Evolutionary conservation across 176 grass and related monocot species (phyloP).

Genomic region (Dactylis glomerata): DNA sequence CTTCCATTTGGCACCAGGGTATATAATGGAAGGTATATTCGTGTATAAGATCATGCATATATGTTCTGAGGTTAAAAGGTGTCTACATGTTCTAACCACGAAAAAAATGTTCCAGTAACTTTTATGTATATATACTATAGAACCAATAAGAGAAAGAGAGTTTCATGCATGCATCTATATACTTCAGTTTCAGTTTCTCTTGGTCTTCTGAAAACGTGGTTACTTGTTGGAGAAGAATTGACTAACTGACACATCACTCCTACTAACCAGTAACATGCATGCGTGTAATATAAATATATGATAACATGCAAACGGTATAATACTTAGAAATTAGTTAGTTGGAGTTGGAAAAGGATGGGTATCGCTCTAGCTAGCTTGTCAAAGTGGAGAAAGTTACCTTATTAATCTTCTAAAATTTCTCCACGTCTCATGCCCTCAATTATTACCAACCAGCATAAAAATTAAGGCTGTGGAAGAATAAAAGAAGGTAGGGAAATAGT

Average conservation of each 20-base stretch:
- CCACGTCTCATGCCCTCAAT: neutral
- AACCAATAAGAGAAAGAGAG: neutral
- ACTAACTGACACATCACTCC: slow-evolving; percentile 25
- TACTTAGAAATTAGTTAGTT: slow-evolving; percentile 50
- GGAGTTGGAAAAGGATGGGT: slow-evolving; percentile 40
- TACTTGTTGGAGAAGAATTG: slow-evolving; percentile 43
- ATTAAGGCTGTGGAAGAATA: neutral
- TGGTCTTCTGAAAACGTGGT: slow-evolving; percentile 38
- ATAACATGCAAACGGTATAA: slow-evolving; percentile 58
- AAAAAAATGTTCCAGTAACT: neutral
- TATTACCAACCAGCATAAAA: neutral
- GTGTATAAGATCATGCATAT: neutral
- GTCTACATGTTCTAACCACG: neutral
- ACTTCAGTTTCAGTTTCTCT: neutral
- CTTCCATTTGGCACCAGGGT: neutral
- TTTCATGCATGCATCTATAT: neutral
- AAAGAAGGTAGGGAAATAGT: neutral
- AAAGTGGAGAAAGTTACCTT: slow-evolving; percentile 23
- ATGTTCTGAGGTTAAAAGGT: too few relatives aligned
- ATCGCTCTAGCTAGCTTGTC: slow-evolving; percentile 26
- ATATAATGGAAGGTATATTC: neutral
- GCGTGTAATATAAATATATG: slow-evolving; percentile 10
- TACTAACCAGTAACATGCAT: slow-evolving; percentile 30
- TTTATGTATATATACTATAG: neutral
- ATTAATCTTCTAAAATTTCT: slow-evolving; percentile 20